phyloP scores from a whole-genome alignment of 345 rosid genomes.

The Chamaenerion angustifolium region DNA sequence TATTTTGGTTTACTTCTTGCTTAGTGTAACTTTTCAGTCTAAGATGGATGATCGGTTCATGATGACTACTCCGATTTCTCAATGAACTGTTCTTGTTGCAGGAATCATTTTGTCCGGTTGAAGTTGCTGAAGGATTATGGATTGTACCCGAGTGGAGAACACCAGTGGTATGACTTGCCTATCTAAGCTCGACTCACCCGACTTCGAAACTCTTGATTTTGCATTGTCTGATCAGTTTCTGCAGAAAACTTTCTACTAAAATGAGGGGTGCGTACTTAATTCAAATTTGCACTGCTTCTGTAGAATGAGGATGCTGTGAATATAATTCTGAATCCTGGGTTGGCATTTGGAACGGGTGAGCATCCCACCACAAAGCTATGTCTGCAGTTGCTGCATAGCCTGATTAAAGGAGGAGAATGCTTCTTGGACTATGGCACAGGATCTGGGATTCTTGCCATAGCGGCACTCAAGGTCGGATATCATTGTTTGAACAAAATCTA shows the following conservation, averaged over 20 bases:
- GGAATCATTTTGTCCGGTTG: constrained; percentile 68
- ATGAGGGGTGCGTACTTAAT: too few species aligned
- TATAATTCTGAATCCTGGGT: constrained; percentile 73
- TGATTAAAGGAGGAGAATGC: constrained; percentile 62
- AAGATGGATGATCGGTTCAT: background rate
- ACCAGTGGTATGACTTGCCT: constrained; percentile 52
- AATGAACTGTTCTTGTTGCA: constrained; percentile 12
- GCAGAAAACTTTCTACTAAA: too few species aligned
- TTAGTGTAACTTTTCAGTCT: background rate
- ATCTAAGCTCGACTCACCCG: too few species aligned
- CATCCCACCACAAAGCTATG: constrained; percentile 73
- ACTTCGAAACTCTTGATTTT: too few species aligned
- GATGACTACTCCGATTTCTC: background rate
- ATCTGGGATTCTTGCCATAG: constrained; percentile 82
- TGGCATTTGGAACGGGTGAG: constrained; percentile 90
- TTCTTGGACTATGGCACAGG: constrained; percentile 90
- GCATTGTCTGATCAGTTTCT: too few species aligned
- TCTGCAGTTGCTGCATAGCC: constrained; percentile 38
- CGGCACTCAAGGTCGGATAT: constrained; percentile 59
- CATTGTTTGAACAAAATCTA: background rate
- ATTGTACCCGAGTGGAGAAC: constrained; percentile 71
- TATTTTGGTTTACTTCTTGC: background rate
- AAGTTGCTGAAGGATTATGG: constrained; percentile 65
- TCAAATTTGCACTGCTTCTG: background rate
- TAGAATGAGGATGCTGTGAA: constrained; percentile 53